These are phyloP conservation scores for Apiospora rasikravindrae DNA, from an alignment of 2,329 filamentous ascomycete species.

Conservation along the genomic window DNA sequence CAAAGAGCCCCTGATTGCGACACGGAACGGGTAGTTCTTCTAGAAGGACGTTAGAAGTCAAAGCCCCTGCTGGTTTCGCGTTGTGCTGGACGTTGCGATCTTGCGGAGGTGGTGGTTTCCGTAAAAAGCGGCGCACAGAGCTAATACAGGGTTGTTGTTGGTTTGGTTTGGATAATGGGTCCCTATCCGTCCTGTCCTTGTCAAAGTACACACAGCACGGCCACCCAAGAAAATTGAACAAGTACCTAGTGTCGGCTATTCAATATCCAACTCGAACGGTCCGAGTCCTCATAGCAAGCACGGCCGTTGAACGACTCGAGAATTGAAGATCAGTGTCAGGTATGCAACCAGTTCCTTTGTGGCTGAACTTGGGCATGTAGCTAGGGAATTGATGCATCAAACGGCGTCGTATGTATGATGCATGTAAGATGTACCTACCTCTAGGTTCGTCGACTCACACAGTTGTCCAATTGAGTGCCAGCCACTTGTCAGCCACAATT, in stretches of 20 bases:
- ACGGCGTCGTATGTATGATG: neutral
- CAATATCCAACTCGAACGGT: neutral
- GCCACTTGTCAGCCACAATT: constrained; percentile 20
- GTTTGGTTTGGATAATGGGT: neutral
- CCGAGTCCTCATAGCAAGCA: neutral
- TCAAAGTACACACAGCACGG: neutral
- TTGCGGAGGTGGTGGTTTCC: constrained; percentile 14
- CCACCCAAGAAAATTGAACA: neutral
- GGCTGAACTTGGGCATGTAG: neutral
- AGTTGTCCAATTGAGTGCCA: neutral
- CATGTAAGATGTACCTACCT: neutral
- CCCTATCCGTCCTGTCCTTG: neutral
- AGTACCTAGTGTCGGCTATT: neutral
- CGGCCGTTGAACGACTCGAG: neutral
- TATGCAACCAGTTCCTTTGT: neutral
- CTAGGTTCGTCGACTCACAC: neutral
- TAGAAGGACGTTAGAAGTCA: constrained; percentile 13
- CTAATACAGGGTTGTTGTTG: constrained; percentile 8
- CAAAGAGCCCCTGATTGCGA: constrained; percentile 19
- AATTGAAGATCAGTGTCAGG: neutral
- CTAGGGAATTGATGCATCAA: neutral
- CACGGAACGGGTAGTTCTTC: constrained; percentile 6
- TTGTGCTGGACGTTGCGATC: constrained; percentile 12
- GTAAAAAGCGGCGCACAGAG: constrained; percentile 14
- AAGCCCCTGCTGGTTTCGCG: constrained; percentile 20